Evolutionary conservation across 139 green algal genomes (phyloP), one percentile per base, ranked within the genome.

Genomic region (Zygnema circumcarinatum): DNA sequence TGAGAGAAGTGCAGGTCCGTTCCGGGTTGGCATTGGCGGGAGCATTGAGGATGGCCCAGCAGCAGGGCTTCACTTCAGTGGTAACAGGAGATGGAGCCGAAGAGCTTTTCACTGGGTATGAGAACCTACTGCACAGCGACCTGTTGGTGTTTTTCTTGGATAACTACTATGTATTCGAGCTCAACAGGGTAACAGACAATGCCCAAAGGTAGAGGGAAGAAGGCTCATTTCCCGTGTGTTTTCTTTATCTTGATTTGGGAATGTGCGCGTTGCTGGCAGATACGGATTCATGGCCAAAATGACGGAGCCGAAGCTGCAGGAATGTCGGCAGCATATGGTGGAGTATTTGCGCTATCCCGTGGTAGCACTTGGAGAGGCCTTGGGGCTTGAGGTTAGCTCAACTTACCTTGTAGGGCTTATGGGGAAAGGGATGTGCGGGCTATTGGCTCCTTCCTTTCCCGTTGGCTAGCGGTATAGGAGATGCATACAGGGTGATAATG

Each of bases 71-170:
- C 36, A 85, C 21, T 35, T 76, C 21, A 31, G 81, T 86, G 7
- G n/a, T 87, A 35, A 38, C 81, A 31, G 81, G 81, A 11, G 81
- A 87, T 53, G 81, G 81, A 11, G 79, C 79, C 2, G 79, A 86
- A 3, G 79, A 86, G 31, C n/a, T 86, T 3, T 41, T 86, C 31
- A 47, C 38, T 20, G 79, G 79, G 79, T 86, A 36, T 2, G 79
- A 72, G 54, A n/a, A n/a, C n/a, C n/a, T n/a, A n/a, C n/a, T n/a
- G n/a, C n/a, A n/a, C n/a, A n/a, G n/a, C n/a, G n/a, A n/a, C n/a
- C n/a, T n/a, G n/a, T n/a, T n/a, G n/a, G n/a, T n/a, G n/a, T n/a
- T n/a, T n/a, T n/a, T n/a, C n/a, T n/a, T n/a, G n/a, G n/a, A n/a
- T n/a, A n/a, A n/a, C n/a, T n/a, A n/a, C n/a, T n/a, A n/a, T n/a